A percentile compares a stretch with the other conserved stretches of the same genome.
Evolutionary conservation across 2,329 filamentous ascomycete species (phyloP).

Genomic region (Alternaria sp.): DNA sequence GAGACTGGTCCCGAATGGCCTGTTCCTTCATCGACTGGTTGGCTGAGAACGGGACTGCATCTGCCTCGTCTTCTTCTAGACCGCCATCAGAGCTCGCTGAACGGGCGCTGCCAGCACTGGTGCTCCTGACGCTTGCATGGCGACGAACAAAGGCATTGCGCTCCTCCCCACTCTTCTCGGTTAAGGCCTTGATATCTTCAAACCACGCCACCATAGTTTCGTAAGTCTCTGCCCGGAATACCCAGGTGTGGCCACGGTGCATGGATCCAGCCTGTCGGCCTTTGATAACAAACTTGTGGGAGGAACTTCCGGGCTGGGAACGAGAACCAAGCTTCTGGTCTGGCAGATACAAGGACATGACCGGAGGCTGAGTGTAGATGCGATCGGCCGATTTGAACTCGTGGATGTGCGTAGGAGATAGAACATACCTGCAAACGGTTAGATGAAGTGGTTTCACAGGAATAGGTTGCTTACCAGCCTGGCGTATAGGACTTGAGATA

Average conservation of each 20-base stretch:
- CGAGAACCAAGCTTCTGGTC: conserved; percentile 96
- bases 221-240: conserved; percentile 73
- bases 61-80: conserved; percentile 65
- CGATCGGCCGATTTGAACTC: conserved; percentile 99
- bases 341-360: conserved; percentile 95
- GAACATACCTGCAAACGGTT: conserved; percentile 74
- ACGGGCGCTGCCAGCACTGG: conserved; percentile 68
- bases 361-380: conserved; percentile 78
- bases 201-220: conserved; percentile 99
- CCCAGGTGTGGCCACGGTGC: conserved; percentile 80
- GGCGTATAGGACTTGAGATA: conserved; percentile 97
- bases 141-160: conserved; percentile 85
- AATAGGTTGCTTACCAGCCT: conserved; percentile 73
- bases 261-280: conserved; percentile 91
- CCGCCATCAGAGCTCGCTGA: conserved; percentile 59
- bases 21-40: conserved; percentile 57
- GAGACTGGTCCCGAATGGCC: conserved; percentile 45
- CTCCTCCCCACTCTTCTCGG: conserved; percentile 87
- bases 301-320: conserved; percentile 80
- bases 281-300: conserved; percentile 98
- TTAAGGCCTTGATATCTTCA: conserved; percentile 88
- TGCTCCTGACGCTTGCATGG: conserved; percentile 78
- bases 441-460: conserved; percentile 4
- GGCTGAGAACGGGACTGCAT: conserved; percentile 70
- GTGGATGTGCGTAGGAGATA: conserved; percentile 95